A percentile compares a stretch with the other conserved stretches of the same genome.
phyloP scores from a whole-genome alignment of 768 basidiomycete genomes.

The Pulveroboletus frians region DNA sequence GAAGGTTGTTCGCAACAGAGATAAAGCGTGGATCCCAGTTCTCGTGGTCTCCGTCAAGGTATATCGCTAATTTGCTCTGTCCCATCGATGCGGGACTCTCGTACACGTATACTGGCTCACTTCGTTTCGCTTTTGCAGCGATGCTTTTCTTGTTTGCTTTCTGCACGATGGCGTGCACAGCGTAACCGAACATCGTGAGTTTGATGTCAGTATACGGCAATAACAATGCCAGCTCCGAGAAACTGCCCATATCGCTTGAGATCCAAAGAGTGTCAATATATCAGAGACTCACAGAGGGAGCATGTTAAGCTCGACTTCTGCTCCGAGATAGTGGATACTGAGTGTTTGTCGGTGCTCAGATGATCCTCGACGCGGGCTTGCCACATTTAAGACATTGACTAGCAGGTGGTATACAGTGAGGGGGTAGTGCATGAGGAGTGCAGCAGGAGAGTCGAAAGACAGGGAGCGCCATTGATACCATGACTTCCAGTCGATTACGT shows the following conservation, averaged over 20 bases:
- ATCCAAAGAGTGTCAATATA: background rate
- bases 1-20: slow-evolving; percentile 16
- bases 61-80: slow-evolving; percentile 35
- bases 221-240: slow-evolving; percentile 42
- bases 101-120: slow-evolving; percentile 33
- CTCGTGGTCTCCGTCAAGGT: slow-evolving; percentile 28
- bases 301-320: slow-evolving; percentile 37
- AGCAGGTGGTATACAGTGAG: slow-evolving; percentile 38
- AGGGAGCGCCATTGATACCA: slow-evolving; percentile 45
- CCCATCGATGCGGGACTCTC: slow-evolving; percentile 35
- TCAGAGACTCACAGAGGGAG: slow-evolving; percentile 35
- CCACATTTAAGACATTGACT: slow-evolving; percentile 31
- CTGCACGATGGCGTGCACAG: slow-evolving; percentile 28
- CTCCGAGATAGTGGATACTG: slow-evolving; percentile 35
- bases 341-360: slow-evolving; percentile 25
- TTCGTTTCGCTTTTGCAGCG: slow-evolving; percentile 27
- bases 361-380: slow-evolving; percentile 21
- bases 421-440: slow-evolving; percentile 42
- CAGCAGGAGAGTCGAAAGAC: slow-evolving; percentile 39
- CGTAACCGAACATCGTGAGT: slow-evolving; percentile 37
- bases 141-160: slow-evolving; percentile 30
- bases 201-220: slow-evolving; percentile 42
- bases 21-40: slow-evolving; percentile 24
- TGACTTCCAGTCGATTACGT: slow-evolving; percentile 37
- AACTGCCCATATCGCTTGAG: slow-evolving; percentile 26